Base-by-base conservation (phyloP, 1,139 yeast genomes). In the Yamadazyma epiphylla region DNA sequence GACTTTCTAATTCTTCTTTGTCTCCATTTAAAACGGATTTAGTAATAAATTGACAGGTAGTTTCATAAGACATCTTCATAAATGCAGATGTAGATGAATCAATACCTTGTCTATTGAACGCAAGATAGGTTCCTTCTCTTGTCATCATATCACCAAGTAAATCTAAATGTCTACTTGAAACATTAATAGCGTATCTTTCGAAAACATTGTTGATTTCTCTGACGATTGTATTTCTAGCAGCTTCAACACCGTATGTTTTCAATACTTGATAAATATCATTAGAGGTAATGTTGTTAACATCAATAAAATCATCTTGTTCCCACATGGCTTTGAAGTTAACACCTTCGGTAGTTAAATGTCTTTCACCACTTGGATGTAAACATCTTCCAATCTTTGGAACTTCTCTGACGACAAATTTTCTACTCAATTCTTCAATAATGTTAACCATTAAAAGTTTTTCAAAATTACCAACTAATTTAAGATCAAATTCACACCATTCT, bases 91-190 rank as follows among this genome's bases (percentile, higher is more conserved):
- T 88, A 14, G 94, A 80, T 2, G 95, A 75, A 56, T 91, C 97
- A 56, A 94, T 89, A 60, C 98, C 98, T 65, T 88, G 96, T 72
- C 99, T 83, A 64, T 88, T 89, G 70, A 94, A 94, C 16, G 99
- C 96, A 57, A 91, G 68, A 56, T 89, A 94, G 3, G 94, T 77
- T 51, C 99, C 99, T 64, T 91, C 97, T 58, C 98, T 79, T 4
- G 99, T 94, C 99, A 94, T 94, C 89, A 87, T 86, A 60, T 94
- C 99, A 42, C 95, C 98, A 60, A 94, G 83, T 57, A 94, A 76
- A 55, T 91, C 97, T 65, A 94, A 77, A 66, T 94, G 99, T 59
- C 98, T 88, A 31, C 78, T 67, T 37, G 94, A 85, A 41, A 94
- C 98, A 41, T 89, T 70, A 55, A 94, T 94, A 49, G 97, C 98